Conservation (phyloP, 2,329 filamentous ascomycete species). For the Zalaria sp. region DNA sequence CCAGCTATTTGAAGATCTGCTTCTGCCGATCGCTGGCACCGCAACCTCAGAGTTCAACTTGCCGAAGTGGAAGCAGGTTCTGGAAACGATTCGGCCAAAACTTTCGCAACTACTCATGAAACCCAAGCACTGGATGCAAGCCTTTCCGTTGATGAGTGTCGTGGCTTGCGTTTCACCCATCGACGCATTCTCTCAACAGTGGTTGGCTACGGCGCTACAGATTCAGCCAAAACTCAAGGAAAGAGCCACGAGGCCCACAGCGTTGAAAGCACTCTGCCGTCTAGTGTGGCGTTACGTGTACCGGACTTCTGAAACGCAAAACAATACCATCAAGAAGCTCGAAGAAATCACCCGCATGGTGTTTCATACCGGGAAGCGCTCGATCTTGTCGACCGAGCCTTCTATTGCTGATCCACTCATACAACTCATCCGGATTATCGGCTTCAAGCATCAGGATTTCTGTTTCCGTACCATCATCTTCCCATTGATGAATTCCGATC, state of each 20-base stretch:
- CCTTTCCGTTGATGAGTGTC: constrained; percentile 77
- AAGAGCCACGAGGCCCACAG: constrained; percentile 59
- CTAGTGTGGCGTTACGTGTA: constrained; percentile 93
- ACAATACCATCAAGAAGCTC: constrained; percentile 59
- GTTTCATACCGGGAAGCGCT: constrained; percentile 65
- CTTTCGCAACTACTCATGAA: constrained; percentile 78
- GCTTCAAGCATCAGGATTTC: constrained; percentile 83
- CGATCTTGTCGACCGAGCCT: constrained; percentile 68
- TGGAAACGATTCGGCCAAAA: constrained; percentile 64
- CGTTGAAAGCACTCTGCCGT: constrained; percentile 78
- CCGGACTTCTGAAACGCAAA: constrained; percentile 58
- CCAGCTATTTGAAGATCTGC: constrained; percentile 71
- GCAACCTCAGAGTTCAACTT: constrained; percentile 64
- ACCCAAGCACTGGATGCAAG: constrained; percentile 78
- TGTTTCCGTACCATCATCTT: constrained; percentile 92
- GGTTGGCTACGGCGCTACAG: constrained; percentile 67
- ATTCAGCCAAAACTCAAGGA: constrained; percentile 77
- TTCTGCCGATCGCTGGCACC: constrained; percentile 75
- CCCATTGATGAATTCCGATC: constrained; percentile 67
- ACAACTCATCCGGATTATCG: constrained; percentile 86
- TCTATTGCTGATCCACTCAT: constrained; percentile 81
- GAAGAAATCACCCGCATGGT: constrained; percentile 82
- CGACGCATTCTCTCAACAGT: constrained; percentile 73
- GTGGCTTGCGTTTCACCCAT: constrained; percentile 77
- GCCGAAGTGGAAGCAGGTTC: constrained; percentile 75